A percentile compares a stretch with the other conserved stretches of the same genome.
phyloP scores from a whole-genome alignment of 768 basidiomycete species.

The Neoboletus magnificus region DNA sequence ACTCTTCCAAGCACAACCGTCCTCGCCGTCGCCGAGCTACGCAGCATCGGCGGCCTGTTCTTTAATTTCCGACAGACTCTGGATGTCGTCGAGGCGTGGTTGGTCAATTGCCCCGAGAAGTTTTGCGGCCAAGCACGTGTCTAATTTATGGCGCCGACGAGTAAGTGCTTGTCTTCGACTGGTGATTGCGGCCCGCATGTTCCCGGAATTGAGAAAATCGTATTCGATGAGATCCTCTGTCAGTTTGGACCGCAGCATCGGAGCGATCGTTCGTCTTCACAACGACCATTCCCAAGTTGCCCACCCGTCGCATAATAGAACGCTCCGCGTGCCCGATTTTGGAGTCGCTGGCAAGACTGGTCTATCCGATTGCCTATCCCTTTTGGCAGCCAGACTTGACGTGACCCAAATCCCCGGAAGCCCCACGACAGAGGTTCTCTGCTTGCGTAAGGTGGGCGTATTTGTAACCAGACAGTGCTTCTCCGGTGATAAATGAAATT shows the following conservation, averaged over 20 bases:
- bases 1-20: neutral
- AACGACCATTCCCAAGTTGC: neutral
- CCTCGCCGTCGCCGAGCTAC: neutral
- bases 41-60: conserved; percentile 10
- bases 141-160: neutral
- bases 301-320: conserved; percentile 8
- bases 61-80: conserved; percentile 26
- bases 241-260: conserved; percentile 1
- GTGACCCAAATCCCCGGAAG: conserved; percentile 4
- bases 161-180: neutral
- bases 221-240: conserved; percentile 10
- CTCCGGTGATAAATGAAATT: conserved; percentile 27
- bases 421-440: neutral
- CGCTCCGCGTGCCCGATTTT: neutral
- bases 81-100: conserved; percentile 1
- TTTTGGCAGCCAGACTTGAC: neutral
- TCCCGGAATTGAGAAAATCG: neutral
- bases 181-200: conserved; percentile 2
- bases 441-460: conserved; percentile 22
- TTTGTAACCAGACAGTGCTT: conserved; percentile 18
- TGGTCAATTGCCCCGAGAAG: conserved; percentile 2
- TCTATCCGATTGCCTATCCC: conserved; percentile 12
- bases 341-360: neutral
- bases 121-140: conserved; percentile 7
- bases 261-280: neutral